Evolutionary conservation across 495 filamentous ascomycete species (phyloP).

Genomic region (Neurospora sp.): DNA sequence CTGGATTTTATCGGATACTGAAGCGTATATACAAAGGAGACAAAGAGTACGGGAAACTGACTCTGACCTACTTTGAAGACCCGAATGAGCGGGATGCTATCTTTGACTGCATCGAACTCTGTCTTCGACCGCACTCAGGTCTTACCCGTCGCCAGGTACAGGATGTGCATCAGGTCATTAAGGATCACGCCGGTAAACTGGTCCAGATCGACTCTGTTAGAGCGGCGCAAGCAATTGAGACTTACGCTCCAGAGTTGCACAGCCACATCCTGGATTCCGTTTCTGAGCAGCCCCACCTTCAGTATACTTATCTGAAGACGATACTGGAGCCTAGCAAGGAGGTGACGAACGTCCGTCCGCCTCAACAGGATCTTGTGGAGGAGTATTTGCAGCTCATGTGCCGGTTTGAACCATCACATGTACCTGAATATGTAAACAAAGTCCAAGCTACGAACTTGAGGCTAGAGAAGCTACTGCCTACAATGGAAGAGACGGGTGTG

Average conservation of each 20-base stretch:
- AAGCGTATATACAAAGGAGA: slow-evolving; percentile 80
- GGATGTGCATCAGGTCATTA: slow-evolving; percentile 64
- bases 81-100: slow-evolving; percentile 58
- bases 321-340: slow-evolving; percentile 61
- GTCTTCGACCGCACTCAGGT: slow-evolving; percentile 59
- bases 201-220: slow-evolving; percentile 56
- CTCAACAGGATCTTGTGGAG: slow-evolving; percentile 55
- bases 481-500: slow-evolving; percentile 79
- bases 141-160: slow-evolving; percentile 64
- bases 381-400: slow-evolving; percentile 88
- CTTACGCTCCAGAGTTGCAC: slow-evolving; percentile 62
- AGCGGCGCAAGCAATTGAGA: slow-evolving; percentile 60
- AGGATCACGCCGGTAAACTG: slow-evolving; percentile 56
- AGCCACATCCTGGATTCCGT: slow-evolving; percentile 55
- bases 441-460: slow-evolving; percentile 72
- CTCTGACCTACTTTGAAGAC: slow-evolving; percentile 82
- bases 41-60: slow-evolving; percentile 66
- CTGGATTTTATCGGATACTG: slow-evolving; percentile 84
- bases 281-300: slow-evolving; percentile 48
- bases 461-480: slow-evolving; percentile 71
- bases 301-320: slow-evolving; percentile 69
- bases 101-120: slow-evolving; percentile 75
- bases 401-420: slow-evolving; percentile 67
- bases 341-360: slow-evolving; percentile 23
- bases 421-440: slow-evolving; percentile 73